Evolutionary conservation across 441 rosid genomes (phyloP).

Genomic region (Corymbia calophylla): DNA sequence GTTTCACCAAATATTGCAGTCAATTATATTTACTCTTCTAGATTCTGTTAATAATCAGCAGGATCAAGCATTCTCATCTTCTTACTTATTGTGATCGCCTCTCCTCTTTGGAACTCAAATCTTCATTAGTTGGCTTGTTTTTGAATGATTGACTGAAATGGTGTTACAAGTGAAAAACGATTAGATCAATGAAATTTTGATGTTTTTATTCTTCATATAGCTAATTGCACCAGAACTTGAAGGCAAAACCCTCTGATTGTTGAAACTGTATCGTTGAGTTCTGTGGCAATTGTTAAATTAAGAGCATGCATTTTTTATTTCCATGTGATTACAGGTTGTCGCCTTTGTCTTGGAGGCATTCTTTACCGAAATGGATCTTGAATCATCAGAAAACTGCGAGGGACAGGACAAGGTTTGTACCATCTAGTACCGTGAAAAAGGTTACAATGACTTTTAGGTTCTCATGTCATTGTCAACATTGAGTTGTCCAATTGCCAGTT

Average conservation of each 20-base stretch:
- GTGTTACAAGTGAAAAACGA: not conserved
- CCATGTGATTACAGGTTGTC: slow-evolving; percentile 54
- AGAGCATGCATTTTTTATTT: not conserved
- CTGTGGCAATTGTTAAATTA: not conserved
- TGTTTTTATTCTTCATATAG: not conserved
- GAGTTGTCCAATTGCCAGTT: not conserved
- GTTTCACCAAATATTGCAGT: not conserved
- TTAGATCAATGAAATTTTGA: not conserved
- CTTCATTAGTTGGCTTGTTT: not conserved
- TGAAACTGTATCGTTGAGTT: not conserved
- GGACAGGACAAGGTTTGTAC: slow-evolving; percentile 44
- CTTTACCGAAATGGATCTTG: slow-evolving; percentile 88
- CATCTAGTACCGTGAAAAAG: not conserved
- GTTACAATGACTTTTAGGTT: not conserved
- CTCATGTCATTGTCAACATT: not conserved
- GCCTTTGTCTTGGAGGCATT: slow-evolving; percentile 99
- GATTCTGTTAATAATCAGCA: not conserved
- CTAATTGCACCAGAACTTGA: not conserved
- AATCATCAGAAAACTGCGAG: slow-evolving; percentile 45
- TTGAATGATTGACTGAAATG: not conserved
- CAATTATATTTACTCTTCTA: not conserved
- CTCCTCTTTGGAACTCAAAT: not conserved
- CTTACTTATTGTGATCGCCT: not conserved
- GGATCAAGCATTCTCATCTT: not conserved
- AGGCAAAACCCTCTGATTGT: not conserved